Evolutionary conservation across 441 rosid species (phyloP).

Genomic region (Gossypium davidsonii): DNA sequence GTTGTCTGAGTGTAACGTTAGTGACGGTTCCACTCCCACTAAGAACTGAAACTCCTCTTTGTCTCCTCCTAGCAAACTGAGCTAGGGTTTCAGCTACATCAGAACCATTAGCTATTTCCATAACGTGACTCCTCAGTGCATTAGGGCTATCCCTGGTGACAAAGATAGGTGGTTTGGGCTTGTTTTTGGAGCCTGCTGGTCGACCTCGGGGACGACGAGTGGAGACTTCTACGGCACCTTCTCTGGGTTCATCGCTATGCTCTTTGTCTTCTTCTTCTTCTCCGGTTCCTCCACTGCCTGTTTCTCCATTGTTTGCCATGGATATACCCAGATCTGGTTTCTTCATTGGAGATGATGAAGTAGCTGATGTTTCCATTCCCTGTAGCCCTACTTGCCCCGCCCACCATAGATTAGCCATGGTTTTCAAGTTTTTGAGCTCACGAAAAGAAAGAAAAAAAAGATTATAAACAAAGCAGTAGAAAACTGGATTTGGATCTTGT

Average conservation of each 20-base stretch:
- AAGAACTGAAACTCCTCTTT: slow-evolving; percentile 54
- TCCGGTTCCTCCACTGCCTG: slow-evolving; percentile 26
- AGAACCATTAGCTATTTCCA: slow-evolving; percentile 58
- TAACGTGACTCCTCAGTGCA: slow-evolving; percentile 56
- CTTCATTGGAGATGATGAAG: slow-evolving; percentile 47
- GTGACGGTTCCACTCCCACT: slow-evolving; percentile 63
- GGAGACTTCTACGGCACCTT: slow-evolving; percentile 52
- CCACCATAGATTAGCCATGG: slow-evolving; percentile 78
- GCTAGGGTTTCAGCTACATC: slow-evolving; percentile 62
- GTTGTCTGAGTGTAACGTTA: slow-evolving; percentile 59
- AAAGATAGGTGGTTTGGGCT: slow-evolving; percentile 66
- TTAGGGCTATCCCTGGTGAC: slow-evolving; percentile 67
- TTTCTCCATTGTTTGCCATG: slow-evolving; percentile 36
- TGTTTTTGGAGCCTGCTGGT: slow-evolving; percentile 68
- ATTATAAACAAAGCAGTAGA: neutral
- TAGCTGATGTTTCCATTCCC: slow-evolving; percentile 48
- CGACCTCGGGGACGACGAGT: slow-evolving; percentile 66
- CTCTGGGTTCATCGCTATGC: slow-evolving; percentile 47
- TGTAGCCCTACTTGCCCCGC: slow-evolving; percentile 57
- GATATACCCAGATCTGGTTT: slow-evolving; percentile 74
- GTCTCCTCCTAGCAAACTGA: slow-evolving; percentile 53
- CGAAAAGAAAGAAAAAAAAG: neutral
- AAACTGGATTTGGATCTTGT: neutral
- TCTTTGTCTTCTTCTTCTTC: slow-evolving; percentile 42
- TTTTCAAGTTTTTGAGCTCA: neutral